These are phyloP conservation scores for Adansonia digitata DNA, from an alignment of 345 rosid genomes.

Conservation along the genomic window DNA sequence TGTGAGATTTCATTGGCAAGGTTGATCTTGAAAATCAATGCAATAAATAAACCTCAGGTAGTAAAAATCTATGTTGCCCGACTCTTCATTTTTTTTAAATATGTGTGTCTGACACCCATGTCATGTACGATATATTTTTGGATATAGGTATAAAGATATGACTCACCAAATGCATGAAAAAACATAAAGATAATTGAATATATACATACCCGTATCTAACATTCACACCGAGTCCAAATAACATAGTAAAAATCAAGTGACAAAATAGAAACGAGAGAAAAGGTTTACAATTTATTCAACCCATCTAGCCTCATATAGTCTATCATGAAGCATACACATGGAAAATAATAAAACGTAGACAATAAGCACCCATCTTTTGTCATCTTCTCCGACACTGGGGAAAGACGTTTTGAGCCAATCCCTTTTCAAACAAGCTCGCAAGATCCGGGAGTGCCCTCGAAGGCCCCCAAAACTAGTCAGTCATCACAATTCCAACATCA, in stretches of 20 bases:
- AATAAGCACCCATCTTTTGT: conserved; percentile 60
- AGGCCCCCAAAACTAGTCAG: conserved; percentile 51
- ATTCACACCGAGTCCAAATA: too few relatives aligned
- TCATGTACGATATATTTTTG: too few relatives aligned
- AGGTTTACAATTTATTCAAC: background rate
- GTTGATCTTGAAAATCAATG: background rate
- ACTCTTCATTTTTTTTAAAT: too few relatives aligned
- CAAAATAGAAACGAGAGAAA: background rate
- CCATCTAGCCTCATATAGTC: background rate
- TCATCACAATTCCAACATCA: conserved; percentile 61
- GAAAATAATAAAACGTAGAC: conserved; percentile 10
- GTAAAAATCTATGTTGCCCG: background rate
- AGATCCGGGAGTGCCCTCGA: conserved; percentile 45
- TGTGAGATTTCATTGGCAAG: background rate
- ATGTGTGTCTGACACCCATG: too few relatives aligned
- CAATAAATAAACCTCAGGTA: background rate
- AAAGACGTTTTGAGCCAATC: conserved; percentile 53
- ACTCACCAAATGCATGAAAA: too few relatives aligned
- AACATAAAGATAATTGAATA: too few relatives aligned
- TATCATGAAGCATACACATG: conserved; percentile 1
- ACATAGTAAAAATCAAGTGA: too few relatives aligned
- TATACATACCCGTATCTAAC: too few relatives aligned
- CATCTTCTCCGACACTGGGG: conserved; percentile 67
- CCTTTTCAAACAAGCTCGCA: conserved; percentile 45
- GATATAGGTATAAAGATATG: too few relatives aligned